Evolutionary conservation across 176 grass and related monocot species (phyloP).

Genomic region (Alopecurus myosuroides): DNA sequence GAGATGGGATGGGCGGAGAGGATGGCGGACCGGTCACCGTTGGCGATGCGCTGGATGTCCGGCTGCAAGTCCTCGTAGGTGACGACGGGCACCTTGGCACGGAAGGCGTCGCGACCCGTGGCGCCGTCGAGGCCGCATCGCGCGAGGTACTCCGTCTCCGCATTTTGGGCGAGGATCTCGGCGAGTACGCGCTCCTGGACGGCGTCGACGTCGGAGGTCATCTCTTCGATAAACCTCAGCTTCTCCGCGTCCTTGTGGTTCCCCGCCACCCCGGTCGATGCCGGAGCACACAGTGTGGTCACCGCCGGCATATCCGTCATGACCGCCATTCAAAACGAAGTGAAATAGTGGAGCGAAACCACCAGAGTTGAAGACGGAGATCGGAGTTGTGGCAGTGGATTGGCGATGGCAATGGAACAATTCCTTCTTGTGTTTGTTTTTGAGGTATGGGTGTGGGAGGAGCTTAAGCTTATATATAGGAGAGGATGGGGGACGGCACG

Average conservation of each 20-base stretch:
- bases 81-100: slow-evolving; percentile 50
- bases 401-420: neutral
- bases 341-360: neutral
- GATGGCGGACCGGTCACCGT: slow-evolving; percentile 68
- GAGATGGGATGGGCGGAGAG: slow-evolving; percentile 63
- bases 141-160: slow-evolving; percentile 53
- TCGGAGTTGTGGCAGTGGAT: neutral
- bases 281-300: slow-evolving; percentile 24
- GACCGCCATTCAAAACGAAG: slow-evolving; percentile 41
- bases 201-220: slow-evolving; percentile 41
- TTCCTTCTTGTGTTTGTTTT: neutral
- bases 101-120: slow-evolving; percentile 46
- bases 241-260: slow-evolving; percentile 46
- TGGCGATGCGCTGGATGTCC: slow-evolving; percentile 65
- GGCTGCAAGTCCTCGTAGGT: slow-evolving; percentile 73
- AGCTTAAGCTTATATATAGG: slow-evolving; percentile 43
- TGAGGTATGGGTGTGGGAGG: neutral
- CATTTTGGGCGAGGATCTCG: slow-evolving; percentile 58
- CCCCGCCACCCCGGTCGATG: neutral
- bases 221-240: slow-evolving; percentile 65
- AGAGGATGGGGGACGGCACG: slow-evolving; percentile 16
- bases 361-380: neutral
- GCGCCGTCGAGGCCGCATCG: slow-evolving; percentile 48
- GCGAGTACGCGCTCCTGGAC: slow-evolving; percentile 48
- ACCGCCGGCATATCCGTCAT: slow-evolving; percentile 46